Percentiles rank a stretch among this genome's conserved stretches.
Evolutionary conservation across 371 early-diverging fungal species (phyloP).

Genomic region (Syncephalastrum sp.): DNA sequence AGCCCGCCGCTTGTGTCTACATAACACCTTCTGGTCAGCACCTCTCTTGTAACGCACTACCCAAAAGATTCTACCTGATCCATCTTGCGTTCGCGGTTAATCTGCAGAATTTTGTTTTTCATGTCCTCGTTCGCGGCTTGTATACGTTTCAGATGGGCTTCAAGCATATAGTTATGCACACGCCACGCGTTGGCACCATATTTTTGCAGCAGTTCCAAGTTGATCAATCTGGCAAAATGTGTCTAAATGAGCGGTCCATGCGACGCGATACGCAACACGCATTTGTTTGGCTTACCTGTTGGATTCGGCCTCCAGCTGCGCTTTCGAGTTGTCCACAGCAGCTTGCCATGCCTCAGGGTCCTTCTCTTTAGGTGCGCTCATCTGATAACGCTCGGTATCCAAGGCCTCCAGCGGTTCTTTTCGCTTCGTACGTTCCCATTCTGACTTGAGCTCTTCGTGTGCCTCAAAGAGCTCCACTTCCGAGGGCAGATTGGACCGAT

Average conservation of each 20-base stretch:
- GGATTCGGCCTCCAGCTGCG: slow-evolving; percentile 84
- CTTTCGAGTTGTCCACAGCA: slow-evolving; percentile 77
- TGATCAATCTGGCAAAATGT: slow-evolving; percentile 48
- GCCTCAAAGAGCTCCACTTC: slow-evolving; percentile 36
- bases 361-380: slow-evolving; percentile 51
- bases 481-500: slow-evolving; percentile 33
- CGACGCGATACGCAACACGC: not conserved
- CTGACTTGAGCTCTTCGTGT: slow-evolving; percentile 53
- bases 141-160: slow-evolving; percentile 46
- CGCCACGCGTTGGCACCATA: slow-evolving; percentile 88
- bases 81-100: slow-evolving; percentile 69
- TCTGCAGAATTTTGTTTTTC: slow-evolving; percentile 48
- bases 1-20: slow-evolving; percentile 52
- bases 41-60: not conserved
- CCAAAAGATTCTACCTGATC: slow-evolving; percentile 56
- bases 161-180: slow-evolving; percentile 79
- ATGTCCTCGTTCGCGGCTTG: slow-evolving; percentile 50
- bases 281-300: slow-evolving; percentile 43
- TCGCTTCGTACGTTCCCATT: slow-evolving; percentile 60
- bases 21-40: not conserved
- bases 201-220: slow-evolving; percentile 78
- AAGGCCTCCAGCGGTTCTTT: slow-evolving; percentile 57
- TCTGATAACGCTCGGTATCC: slow-evolving; percentile 63
- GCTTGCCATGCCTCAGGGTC: slow-evolving; percentile 55
- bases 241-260: not conserved